A percentile compares a stretch with the other conserved stretches of the same genome.
Evolutionary conservation across 2,329 filamentous ascomycete species (phyloP).

Genomic region (Neofusicoccum kwambonambiense): DNA sequence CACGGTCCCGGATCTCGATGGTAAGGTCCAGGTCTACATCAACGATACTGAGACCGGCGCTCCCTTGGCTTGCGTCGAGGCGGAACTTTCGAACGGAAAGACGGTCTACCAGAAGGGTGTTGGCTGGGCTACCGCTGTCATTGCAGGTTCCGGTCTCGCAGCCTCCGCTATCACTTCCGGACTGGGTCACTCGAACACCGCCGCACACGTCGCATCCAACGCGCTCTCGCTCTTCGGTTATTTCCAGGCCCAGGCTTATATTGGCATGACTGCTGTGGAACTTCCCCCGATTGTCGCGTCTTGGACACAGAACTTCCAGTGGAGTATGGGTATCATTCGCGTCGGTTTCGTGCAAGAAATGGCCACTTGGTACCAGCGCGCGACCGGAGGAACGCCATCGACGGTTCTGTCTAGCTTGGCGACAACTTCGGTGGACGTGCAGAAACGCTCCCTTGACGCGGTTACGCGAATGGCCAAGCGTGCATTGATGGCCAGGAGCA

Average conservation of each 20-base stretch:
- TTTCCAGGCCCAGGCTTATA: slow-evolving; percentile 90
- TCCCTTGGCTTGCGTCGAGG: slow-evolving; percentile 82
- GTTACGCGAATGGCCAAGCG: slow-evolving; percentile 28
- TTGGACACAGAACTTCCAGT: slow-evolving; percentile 98
- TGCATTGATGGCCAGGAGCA: slow-evolving; percentile 20
- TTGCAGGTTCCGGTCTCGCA: slow-evolving; percentile 78
- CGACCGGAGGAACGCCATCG: slow-evolving; percentile 83
- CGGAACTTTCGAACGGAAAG: slow-evolving; percentile 83
- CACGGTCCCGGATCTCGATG: slow-evolving; percentile 86
- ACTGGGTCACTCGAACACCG: slow-evolving; percentile 88
- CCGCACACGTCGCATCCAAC: slow-evolving; percentile 90
- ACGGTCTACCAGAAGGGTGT: slow-evolving; percentile 87
- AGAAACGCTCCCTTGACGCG: slow-evolving; percentile 60
- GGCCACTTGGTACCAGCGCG: slow-evolving; percentile 92
- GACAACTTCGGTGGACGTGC: slow-evolving; percentile 77
- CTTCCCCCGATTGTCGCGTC: slow-evolving; percentile 85
- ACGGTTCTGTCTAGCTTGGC: slow-evolving; percentile 72
- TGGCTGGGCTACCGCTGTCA: slow-evolving; percentile 84
- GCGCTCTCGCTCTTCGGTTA: slow-evolving; percentile 91
- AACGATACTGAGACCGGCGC: slow-evolving; percentile 64
- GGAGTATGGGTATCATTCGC: slow-evolving; percentile 94
- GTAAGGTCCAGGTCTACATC: slow-evolving; percentile 77
- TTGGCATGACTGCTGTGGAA: slow-evolving; percentile 77
- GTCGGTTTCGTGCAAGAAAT: slow-evolving; percentile 84
- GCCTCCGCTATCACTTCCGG: slow-evolving; percentile 88